phyloP scores from a whole-genome alignment of 192 early-diverging fungal species.

The Coemansia sp. region DNA sequence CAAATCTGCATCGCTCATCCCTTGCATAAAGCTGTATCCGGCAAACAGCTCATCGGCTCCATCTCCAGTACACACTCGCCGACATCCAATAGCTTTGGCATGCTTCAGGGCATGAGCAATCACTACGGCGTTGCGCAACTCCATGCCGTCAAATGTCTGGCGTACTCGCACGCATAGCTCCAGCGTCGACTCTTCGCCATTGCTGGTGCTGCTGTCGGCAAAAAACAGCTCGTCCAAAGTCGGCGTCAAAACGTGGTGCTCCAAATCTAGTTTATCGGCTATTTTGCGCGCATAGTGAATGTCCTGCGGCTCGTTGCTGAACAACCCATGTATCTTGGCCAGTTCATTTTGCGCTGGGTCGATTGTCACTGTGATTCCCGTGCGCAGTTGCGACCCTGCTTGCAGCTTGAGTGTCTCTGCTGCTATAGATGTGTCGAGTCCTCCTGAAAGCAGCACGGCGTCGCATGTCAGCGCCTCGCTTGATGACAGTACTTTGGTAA shows the following conservation, averaged over 20 bases:
- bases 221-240: constrained; percentile 38
- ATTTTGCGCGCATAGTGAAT: constrained; percentile 58
- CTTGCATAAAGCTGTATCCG: constrained; percentile 66
- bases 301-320: constrained; percentile 56
- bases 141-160: constrained; percentile 74
- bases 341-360: constrained; percentile 14
- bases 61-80: constrained; percentile 63
- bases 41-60: constrained; percentile 76
- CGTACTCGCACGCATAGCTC: constrained; percentile 59
- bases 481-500: constrained; percentile 6
- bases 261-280: constrained; percentile 45
- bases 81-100: constrained; percentile 54
- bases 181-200: constrained; percentile 39
- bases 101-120: constrained; percentile 58
- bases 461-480: constrained; percentile 22
- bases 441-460: constrained; percentile 58
- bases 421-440: constrained; percentile 74
- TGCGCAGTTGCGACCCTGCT: constrained; percentile 27
- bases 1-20: constrained; percentile 55
- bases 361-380: constrained; percentile 59
- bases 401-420: constrained; percentile 48
- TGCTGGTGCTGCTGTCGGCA: too few species aligned
- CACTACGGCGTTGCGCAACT: constrained; percentile 66
- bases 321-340: constrained; percentile 12
- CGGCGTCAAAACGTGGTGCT: constrained; percentile 56